These are phyloP conservation scores for Pisolithus albus DNA, from an alignment of 768 basidiomycete species.

Conservation along the genomic window DNA sequence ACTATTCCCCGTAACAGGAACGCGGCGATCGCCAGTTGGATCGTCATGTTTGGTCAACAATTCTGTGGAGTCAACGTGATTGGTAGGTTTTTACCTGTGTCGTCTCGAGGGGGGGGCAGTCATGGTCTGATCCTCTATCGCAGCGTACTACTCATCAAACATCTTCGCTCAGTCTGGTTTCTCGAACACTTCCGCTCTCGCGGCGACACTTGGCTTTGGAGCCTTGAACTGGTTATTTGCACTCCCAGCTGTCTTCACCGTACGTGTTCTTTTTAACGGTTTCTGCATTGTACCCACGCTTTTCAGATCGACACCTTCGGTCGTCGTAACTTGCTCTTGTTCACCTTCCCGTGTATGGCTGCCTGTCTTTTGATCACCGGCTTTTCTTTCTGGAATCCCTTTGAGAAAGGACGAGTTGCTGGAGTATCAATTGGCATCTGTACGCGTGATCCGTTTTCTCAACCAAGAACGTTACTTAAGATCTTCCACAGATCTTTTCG, in stretches of 20 bases:
- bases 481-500: constrained; percentile 38
- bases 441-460: constrained; percentile 1
- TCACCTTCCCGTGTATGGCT: constrained; percentile 80
- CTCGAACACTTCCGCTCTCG: constrained; percentile 45
- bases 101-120: not conserved
- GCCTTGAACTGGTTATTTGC: constrained; percentile 39
- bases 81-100: constrained; percentile 8
- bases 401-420: constrained; percentile 31
- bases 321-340: constrained; percentile 65
- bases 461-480: constrained; percentile 5
- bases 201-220: constrained; percentile 64
- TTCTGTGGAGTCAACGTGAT: constrained; percentile 79
- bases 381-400: constrained; percentile 55
- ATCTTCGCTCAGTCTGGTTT: constrained; percentile 63
- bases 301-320: constrained; percentile 65
- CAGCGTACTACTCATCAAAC: constrained; percentile 47
- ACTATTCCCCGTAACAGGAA: constrained; percentile 67
- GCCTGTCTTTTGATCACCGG: constrained; percentile 69
- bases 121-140: not conserved
- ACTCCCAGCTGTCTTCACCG: constrained; percentile 46
- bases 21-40: constrained; percentile 33
- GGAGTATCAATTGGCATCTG: constrained; percentile 49
- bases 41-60: constrained; percentile 68
- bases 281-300: constrained; percentile 12
- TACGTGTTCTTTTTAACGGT: constrained; percentile 22